These are phyloP conservation scores for Fraxinus albicans DNA, from an alignment of 305 asterid species.

Conservation along the genomic window DNA sequence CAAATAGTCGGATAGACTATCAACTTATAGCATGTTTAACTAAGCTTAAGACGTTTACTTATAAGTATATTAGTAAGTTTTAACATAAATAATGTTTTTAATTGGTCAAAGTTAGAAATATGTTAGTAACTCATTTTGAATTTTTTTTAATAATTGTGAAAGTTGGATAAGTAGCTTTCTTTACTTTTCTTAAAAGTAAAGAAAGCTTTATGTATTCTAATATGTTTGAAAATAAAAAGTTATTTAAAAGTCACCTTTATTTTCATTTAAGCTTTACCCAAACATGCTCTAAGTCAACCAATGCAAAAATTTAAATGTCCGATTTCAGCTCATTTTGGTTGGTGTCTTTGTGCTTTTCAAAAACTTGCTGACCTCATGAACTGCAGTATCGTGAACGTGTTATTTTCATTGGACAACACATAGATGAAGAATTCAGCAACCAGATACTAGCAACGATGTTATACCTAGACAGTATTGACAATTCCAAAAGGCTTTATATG, in stretches of 20 bases:
- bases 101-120: neutral
- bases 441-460: conserved; percentile 88
- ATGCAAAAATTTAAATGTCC: neutral
- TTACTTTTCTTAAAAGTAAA: neutral
- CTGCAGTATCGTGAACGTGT: conserved; percentile 94
- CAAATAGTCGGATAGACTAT: neutral
- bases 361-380: conserved; percentile 9
- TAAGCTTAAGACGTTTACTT: neutral
- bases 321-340: neutral
- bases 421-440: conserved; percentile 88
- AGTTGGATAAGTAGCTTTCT: neutral
- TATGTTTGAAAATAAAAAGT: neutral
- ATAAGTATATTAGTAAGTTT: neutral
- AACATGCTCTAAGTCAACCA: neutral
- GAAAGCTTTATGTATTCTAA: neutral
- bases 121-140: neutral
- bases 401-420: conserved; percentile 76
- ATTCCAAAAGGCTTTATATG: conserved; percentile 63
- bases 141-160: neutral
- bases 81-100: neutral
- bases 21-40: neutral
- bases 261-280: neutral
- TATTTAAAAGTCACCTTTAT: neutral
- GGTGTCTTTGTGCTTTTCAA: neutral
- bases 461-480: conserved; percentile 83